Evolutionary conservation across 2,329 filamentous ascomycete genomes (phyloP), one percentile per base, ranked within the genome.

Genomic region (Aspergillus sp.): DNA sequence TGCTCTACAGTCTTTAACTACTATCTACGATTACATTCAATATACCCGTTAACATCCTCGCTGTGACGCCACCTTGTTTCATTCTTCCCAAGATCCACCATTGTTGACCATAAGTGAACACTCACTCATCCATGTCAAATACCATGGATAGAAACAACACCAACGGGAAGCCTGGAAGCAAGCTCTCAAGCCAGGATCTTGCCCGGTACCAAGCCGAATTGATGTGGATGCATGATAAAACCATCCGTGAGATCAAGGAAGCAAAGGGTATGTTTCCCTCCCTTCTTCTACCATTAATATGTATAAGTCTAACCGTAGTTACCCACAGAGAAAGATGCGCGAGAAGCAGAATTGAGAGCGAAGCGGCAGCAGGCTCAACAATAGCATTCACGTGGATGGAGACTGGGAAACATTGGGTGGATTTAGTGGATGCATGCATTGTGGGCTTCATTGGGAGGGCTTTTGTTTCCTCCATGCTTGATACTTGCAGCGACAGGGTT

Each of bases 201-300:
- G 61, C 55, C 7, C 38, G 50, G 5, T 62, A 62, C 22, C 57
- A 63, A 51, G 59, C 59, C 2, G 57, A 58, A 43, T 63, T 60
- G 59, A 49, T 51, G 12, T 58, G 56, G 41, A 58, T 63, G 11
- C 59, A 63, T 24, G 56, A 62, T 22, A 58, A 59, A 30, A 63
- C 59, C 5, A 53, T 63, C 17, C 53, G 57, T 5, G 57, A 63
- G 24, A 60, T 63, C 22, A 54, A 63, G 15, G 55, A 62, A 48
- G 55, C 41, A 20, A 45, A 45, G 56, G 61, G 61, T 60, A 58
- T 13, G 34, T 38, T 38, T 32, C 26, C 9, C 11, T 38, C 17
- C 12, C 22, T 12, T 6, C 13, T 9, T 9, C 17, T 11, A n/a
- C 18, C 8, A 4, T 22, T 42, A 9, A 15, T 13, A 7, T n/a